Conservation (phyloP, 768 basidiomycete species). For the Macrocybe gigantea region DNA sequence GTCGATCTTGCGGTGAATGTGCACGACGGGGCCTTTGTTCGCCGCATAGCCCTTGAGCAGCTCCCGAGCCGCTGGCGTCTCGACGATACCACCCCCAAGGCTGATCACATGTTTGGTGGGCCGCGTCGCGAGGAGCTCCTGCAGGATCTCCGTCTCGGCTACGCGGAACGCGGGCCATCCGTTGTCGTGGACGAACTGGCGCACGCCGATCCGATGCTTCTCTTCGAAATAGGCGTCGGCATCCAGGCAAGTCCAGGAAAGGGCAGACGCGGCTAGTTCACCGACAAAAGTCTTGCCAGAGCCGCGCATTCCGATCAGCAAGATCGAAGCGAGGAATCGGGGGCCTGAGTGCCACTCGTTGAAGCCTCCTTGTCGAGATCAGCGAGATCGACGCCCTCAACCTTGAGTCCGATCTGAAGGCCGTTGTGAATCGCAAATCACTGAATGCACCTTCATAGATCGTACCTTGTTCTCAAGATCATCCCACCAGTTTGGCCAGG, state of each 20-base stretch:
- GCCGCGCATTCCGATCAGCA: slow-evolving; percentile 75
- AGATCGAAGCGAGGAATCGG: slow-evolving; percentile 11
- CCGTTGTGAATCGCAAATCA: not conserved
- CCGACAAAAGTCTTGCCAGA: slow-evolving; percentile 93
- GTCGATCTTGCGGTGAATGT: slow-evolving; percentile 73
- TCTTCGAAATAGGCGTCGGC: slow-evolving; percentile 77
- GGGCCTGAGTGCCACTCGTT: slow-evolving; percentile 28
- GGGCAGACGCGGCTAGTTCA: slow-evolving; percentile 61
- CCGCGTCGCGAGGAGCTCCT: slow-evolving; percentile 57
- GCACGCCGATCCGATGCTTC: slow-evolving; percentile 54
- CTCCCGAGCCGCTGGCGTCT: slow-evolving; percentile 70
- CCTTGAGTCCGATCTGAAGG: slow-evolving; percentile 77
- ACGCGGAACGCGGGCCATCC: slow-evolving; percentile 91
- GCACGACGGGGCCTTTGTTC: slow-evolving; percentile 69
- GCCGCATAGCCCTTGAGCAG: slow-evolving; percentile 61
- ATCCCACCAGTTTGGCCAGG: slow-evolving; percentile 99
- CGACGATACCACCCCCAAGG: slow-evolving; percentile 93
- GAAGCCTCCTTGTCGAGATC: slow-evolving; percentile 33
- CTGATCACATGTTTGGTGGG: slow-evolving; percentile 70
- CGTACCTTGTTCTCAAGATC: slow-evolving; percentile 90
- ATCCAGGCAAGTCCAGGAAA: slow-evolving; percentile 73
- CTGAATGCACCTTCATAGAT: not conserved
- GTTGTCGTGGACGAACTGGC: slow-evolving; percentile 70
- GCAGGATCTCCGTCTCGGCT: slow-evolving; percentile 66
- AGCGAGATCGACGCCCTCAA: slow-evolving; percentile 78